Conservation (phyloP, 176 grass and related monocot genomes). For the Melocanna baccifera region DNA sequence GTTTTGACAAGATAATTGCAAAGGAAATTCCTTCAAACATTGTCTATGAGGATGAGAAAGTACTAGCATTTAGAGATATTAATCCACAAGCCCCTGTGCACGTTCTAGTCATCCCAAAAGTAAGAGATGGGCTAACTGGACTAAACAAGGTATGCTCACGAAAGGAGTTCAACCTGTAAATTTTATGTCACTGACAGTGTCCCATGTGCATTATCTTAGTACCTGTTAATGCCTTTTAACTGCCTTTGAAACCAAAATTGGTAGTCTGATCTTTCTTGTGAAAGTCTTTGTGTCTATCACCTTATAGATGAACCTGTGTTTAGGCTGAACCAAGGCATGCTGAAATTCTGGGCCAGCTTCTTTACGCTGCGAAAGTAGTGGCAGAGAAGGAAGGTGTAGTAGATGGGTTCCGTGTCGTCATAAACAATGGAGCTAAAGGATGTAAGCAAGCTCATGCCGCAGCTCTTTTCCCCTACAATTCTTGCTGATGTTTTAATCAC, state of each 20-base stretch:
- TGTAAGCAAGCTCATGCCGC: slow-evolving; percentile 49
- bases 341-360: slow-evolving; percentile 79
- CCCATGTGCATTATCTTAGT: background rate
- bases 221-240: background rate
- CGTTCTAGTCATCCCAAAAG: slow-evolving; percentile 78
- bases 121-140: slow-evolving; percentile 71
- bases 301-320: background rate
- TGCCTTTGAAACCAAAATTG: background rate
- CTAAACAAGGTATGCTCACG: slow-evolving; percentile 57
- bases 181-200: background rate
- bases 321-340: slow-evolving; percentile 82
- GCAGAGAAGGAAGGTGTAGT: slow-evolving; percentile 84
- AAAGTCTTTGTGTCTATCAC: background rate
- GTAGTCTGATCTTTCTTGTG: background rate
- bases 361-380: slow-evolving; percentile 72
- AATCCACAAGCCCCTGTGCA: slow-evolving; percentile 92
- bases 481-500: background rate
- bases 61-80: slow-evolving; percentile 84
- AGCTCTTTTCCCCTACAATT: background rate
- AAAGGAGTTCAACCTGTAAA: background rate
- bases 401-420: slow-evolving; percentile 70
- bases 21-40: slow-evolving; percentile 80
- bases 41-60: slow-evolving; percentile 90
- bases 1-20: slow-evolving; percentile 96
- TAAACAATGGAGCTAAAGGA: slow-evolving; percentile 82